phyloP scores from a whole-genome alignment of 441 rosid species.

The Erysimum pusillum region DNA sequence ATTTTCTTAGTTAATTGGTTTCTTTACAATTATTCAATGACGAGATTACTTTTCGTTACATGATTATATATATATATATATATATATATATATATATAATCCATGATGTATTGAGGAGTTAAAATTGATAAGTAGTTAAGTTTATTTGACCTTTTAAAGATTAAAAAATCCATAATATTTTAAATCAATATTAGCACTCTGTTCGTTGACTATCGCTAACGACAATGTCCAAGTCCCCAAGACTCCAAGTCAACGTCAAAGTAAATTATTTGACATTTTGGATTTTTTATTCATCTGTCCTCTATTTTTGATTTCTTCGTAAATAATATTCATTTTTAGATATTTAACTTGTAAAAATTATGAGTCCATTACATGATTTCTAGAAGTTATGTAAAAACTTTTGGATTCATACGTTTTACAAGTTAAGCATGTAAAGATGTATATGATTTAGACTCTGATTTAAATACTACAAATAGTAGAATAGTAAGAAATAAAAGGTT shows the following conservation, averaged over 20 bases:
- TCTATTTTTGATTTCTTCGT: too few relatives aligned
- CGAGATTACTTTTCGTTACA: background rate
- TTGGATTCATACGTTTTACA: background rate
- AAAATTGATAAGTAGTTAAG: background rate
- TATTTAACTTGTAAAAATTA: too few relatives aligned
- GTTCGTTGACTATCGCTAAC: background rate
- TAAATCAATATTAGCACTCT: background rate
- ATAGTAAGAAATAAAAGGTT: background rate
- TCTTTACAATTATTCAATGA: background rate
- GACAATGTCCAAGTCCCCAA: too few relatives aligned
- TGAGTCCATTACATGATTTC: too few relatives aligned
- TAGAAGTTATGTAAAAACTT: too few relatives aligned
- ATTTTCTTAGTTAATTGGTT: too few relatives aligned
- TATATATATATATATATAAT: too few relatives aligned
- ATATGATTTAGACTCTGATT: background rate
- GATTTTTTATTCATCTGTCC: background rate
- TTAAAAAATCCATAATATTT: too few relatives aligned
- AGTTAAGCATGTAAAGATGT: background rate
- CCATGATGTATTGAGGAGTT: background rate
- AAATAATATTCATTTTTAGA: too few relatives aligned
- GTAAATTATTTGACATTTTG: background rate
- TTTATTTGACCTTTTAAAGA: too few relatives aligned
- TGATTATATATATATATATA: too few relatives aligned
- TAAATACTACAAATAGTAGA: background rate
- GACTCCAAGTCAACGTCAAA: constrained; percentile 10